A percentile compares a stretch with the other conserved stretches of the same genome.
phyloP scores from a whole-genome alignment of 2,329 filamentous ascomycete genomes.

The Aspergillus versicolor region DNA sequence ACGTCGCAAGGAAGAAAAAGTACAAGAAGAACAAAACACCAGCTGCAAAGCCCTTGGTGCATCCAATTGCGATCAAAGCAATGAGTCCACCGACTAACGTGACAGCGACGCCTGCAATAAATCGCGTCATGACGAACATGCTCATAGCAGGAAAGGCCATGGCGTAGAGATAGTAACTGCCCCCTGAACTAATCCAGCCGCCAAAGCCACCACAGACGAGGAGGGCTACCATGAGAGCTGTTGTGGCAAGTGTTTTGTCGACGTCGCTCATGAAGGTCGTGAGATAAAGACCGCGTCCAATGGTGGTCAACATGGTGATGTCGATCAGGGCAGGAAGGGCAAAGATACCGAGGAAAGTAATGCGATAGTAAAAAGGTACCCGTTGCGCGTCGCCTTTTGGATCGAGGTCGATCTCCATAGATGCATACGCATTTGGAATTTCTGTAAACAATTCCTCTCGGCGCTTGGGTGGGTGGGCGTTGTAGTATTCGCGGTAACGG shows the following conservation, averaged over 20 bases:
- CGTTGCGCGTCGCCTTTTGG: conserved; percentile 41
- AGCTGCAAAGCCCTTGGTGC: conserved; percentile 42
- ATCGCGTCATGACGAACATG: conserved; percentile 53
- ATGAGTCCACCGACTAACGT: conserved; percentile 52
- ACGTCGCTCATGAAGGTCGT: conserved; percentile 54
- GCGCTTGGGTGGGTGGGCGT: conserved; percentile 30
- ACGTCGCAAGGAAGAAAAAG: conserved; percentile 56
- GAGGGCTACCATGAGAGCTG: conserved; percentile 58
- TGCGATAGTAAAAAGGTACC: conserved; percentile 48
- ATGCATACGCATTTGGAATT: conserved; percentile 53
- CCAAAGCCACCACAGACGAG: conserved; percentile 61
- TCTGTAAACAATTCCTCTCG: conserved; percentile 28
- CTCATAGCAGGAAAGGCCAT: conserved; percentile 56
- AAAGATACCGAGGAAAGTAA: conserved; percentile 62
- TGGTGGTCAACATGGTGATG: conserved; percentile 57
- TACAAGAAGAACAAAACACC: conserved; percentile 61
- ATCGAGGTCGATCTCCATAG: conserved; percentile 52
- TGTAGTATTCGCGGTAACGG: conserved; percentile 45
- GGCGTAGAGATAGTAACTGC: conserved; percentile 59
- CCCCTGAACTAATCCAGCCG: conserved; percentile 62
- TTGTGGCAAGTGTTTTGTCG: conserved; percentile 52
- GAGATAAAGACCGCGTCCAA: conserved; percentile 61
- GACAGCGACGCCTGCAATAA: conserved; percentile 50
- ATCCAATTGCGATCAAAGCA: conserved; percentile 52
- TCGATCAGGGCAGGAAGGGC: conserved; percentile 62